Conservation (phyloP, 169 alveolate species). For the Cardiosporidium cionae region DNA sequence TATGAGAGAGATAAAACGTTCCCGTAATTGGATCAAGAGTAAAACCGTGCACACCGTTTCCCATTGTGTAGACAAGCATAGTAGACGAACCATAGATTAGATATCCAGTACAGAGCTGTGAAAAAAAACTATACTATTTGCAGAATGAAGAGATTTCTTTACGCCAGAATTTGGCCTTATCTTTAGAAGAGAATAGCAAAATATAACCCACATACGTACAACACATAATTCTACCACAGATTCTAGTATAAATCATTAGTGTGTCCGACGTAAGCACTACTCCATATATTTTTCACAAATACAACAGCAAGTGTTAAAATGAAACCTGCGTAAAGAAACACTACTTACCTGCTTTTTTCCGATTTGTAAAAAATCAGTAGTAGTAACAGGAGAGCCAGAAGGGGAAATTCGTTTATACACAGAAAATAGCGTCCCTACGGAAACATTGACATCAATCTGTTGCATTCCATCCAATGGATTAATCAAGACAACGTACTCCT, state of each 20-base stretch:
- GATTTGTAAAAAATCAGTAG: conserved; percentile 43
- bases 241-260: too few species aligned
- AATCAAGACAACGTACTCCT: conserved; percentile 41
- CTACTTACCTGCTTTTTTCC: conserved; percentile 34
- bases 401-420: conserved; percentile 43
- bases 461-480: conserved; percentile 71
- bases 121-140: not conserved
- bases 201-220: too few species aligned
- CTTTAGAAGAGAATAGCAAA: too few species aligned
- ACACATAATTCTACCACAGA: too few species aligned
- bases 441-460: conserved; percentile 60
- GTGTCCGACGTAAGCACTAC: not conserved
- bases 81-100: conserved; percentile 54
- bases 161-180: too few species aligned
- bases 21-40: conserved; percentile 50
- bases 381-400: conserved; percentile 9
- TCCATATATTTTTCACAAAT: not conserved
- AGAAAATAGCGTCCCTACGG: conserved; percentile 65
- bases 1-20: conserved; percentile 40
- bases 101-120: conserved; percentile 49
- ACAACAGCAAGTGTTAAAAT: not conserved
- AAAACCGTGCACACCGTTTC: conserved; percentile 43
- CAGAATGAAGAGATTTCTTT: not conserved
- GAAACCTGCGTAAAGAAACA: not conserved
- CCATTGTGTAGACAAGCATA: conserved; percentile 19